These are phyloP conservation scores for Buddleja alternifolia DNA, from an alignment of 257 asterid species.

Conservation along the genomic window DNA sequence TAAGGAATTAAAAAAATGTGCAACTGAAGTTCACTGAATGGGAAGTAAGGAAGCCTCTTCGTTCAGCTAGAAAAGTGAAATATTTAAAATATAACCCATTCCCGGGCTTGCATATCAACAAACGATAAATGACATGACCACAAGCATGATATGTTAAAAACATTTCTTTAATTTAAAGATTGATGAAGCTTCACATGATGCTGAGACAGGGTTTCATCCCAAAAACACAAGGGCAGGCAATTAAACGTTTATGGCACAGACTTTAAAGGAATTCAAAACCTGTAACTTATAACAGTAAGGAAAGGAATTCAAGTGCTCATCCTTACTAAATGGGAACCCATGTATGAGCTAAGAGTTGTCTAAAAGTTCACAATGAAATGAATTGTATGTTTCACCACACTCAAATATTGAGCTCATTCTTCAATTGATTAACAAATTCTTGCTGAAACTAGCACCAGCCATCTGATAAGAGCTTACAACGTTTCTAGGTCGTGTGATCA, in stretches of 20 bases:
- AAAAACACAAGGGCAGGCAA: slow-evolving; percentile 9
- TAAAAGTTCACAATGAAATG: neutral
- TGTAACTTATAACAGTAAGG: neutral
- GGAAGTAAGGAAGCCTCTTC: neutral
- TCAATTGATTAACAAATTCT: neutral
- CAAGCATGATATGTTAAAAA: neutral
- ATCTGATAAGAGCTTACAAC: neutral
- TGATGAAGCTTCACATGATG: slow-evolving; percentile 19
- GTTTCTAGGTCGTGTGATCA: neutral
- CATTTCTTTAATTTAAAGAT: neutral
- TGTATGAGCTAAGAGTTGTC: slow-evolving; percentile 9
- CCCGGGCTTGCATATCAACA: neutral
- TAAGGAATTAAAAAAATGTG: neutral
- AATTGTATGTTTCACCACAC: neutral
- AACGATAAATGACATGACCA: neutral
- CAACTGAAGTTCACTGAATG: neutral
- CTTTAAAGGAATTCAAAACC: neutral
- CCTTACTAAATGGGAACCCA: neutral
- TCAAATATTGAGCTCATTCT: neutral
- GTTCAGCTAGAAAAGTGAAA: neutral
- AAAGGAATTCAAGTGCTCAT: neutral
- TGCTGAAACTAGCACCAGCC: neutral
- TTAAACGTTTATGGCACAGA: neutral
- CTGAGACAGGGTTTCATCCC: neutral
- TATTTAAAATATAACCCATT: neutral